Evolutionary conservation across 1,284 basidiomycete genomes (phyloP), one percentile per base, ranked within the genome.

Genomic region (Pascua guehoae): DNA sequence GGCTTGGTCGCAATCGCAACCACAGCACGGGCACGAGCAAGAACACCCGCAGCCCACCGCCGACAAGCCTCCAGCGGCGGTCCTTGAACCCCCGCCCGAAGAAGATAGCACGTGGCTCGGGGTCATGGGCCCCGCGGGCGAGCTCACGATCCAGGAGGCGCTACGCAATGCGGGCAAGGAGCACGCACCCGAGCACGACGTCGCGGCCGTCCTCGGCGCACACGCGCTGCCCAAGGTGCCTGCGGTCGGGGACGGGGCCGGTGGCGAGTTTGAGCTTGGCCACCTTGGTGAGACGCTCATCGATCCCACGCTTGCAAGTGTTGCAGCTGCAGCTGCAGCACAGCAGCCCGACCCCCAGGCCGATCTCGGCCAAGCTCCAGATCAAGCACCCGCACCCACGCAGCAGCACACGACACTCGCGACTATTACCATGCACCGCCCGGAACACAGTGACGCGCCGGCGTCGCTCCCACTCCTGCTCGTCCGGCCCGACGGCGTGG

Each of bases 131-230:
- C 45, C 14, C n/a, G 40, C 38, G 42, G 62, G 58, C 3, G 66
- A 68, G 46, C 58, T 66, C 48, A 66, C 68, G 8, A 68, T 68
- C 17, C 64, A 66, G 32, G 62, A 67, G 49, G 66, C 65, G 10
- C 47, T 68, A 2, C 59, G 52, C 36, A 67, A 68, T 41, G 68
- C 64, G 5, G 57, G 51, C 49, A 56, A 56, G 49, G 37, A 16
- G 12, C 36, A 52, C 8, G 32, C 8, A 5, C 43, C 42, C 14
- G 47, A 49, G 37, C 50, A n/a, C 42, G 17, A 37, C 39, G 42
- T 14, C 39, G 18, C 40, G 8, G 41, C 15, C 37, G 49, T 41
- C 14, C 37, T 15, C 10, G 50, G 50, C 16, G 36, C 36, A 9
- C 42, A 51, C 42, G 41, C 40, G 44, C 44, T 41, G 18, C 18